Conservation (phyloP, 1,139 yeast species). For the Wickerhamomyces sp. region DNA sequence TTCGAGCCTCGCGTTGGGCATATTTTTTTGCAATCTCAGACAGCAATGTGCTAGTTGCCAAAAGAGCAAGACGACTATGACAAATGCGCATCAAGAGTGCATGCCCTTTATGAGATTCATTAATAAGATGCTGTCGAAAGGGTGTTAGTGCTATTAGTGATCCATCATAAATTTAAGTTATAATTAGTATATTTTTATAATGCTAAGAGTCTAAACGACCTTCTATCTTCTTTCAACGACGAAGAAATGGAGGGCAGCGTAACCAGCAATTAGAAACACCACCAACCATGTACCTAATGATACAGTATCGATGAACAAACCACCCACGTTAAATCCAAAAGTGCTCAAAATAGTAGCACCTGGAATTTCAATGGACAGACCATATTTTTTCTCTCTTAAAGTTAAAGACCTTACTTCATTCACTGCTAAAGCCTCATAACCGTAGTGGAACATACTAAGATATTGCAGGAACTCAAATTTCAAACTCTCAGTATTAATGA, state of each 20-base stretch:
- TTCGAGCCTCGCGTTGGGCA: slow-evolving; percentile 43
- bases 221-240: slow-evolving; percentile 68
- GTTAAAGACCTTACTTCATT: slow-evolving; percentile 91
- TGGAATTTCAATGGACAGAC: slow-evolving; percentile 93
- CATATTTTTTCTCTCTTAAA: slow-evolving; percentile 82
- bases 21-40: too few relatives aligned
- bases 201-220: too few relatives aligned
- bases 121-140: too few relatives aligned
- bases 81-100: too few relatives aligned
- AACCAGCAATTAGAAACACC: slow-evolving; percentile 61
- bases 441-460: slow-evolving; percentile 88
- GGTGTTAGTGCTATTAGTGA: too few relatives aligned
- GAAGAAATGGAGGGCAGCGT: slow-evolving; percentile 62
- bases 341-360: slow-evolving; percentile 96
- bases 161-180: too few relatives aligned
- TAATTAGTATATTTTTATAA: too few relatives aligned
- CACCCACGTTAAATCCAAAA: slow-evolving; percentile 85
- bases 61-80: too few relatives aligned
- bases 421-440: slow-evolving; percentile 86
- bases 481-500: slow-evolving; percentile 61
- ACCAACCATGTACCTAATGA: slow-evolving; percentile 46
- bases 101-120: too few relatives aligned
- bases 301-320: slow-evolving; percentile 60
- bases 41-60: too few relatives aligned
- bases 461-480: slow-evolving; percentile 73